Conservation (phyloP, 192 early-diverging fungal genomes). For the Coemansia sp. region DNA sequence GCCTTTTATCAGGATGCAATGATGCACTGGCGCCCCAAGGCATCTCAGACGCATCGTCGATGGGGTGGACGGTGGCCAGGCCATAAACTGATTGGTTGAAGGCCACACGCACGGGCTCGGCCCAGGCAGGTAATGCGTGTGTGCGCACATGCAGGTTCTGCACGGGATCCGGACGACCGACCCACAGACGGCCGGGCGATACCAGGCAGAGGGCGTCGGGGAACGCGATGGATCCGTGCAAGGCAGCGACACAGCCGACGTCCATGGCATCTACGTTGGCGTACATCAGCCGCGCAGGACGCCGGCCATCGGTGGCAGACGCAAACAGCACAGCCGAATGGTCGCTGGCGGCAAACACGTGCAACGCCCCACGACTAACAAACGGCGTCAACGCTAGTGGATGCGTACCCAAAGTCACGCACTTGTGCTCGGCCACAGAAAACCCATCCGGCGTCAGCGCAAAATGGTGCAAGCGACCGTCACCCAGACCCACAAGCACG, state of each 20-base stretch:
- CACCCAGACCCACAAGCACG: slow-evolving; percentile 78
- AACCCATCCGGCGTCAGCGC: slow-evolving; percentile 2
- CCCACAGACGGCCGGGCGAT: slow-evolving; percentile 59
- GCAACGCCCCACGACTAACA: slow-evolving; percentile 32
- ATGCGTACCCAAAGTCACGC: slow-evolving; percentile 75
- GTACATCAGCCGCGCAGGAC: slow-evolving; percentile 62
- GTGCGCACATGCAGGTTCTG: slow-evolving; percentile 83
- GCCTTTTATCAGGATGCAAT: neutral
- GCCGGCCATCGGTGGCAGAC: neutral
- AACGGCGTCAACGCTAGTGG: slow-evolving; percentile 67
- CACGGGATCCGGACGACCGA: slow-evolving; percentile 80
- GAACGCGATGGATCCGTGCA: slow-evolving; percentile 55
- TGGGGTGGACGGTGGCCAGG: slow-evolving; percentile 59
- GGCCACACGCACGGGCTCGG: slow-evolving; percentile 69
- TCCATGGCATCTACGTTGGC: slow-evolving; percentile 80
- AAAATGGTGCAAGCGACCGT: slow-evolving; percentile 83
- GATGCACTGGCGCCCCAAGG: neutral
- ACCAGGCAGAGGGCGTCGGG: slow-evolving; percentile 67
- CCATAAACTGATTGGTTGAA: slow-evolving; percentile 67
- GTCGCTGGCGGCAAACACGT: slow-evolving; percentile 83
- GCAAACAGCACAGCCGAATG: slow-evolving; percentile 77
- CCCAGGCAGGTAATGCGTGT: slow-evolving; percentile 61
- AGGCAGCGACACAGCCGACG: slow-evolving; percentile 65
- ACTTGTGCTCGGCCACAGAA: slow-evolving; percentile 54
- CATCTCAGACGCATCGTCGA: slow-evolving; percentile 9